Percentiles rank a stretch among this genome's conserved stretches.
These are phyloP conservation scores for Didymella arachidicola DNA, from an alignment of 2,329 filamentous ascomycete species.

Conservation along the genomic window DNA sequence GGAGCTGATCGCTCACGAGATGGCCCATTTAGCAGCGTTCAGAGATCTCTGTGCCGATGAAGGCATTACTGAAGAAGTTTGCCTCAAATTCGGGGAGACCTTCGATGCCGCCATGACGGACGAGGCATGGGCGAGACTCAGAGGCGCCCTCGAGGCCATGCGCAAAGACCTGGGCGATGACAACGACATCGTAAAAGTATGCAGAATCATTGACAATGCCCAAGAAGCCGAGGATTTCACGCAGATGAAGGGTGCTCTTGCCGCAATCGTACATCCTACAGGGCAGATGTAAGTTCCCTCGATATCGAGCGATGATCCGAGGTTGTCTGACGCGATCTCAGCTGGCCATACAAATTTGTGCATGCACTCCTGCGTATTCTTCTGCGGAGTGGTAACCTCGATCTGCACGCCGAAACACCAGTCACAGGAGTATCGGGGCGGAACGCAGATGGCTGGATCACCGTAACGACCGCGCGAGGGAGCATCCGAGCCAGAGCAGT, in stretches of 20 bases:
- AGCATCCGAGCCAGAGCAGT: neutral
- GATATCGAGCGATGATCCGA: neutral
- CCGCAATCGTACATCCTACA: neutral
- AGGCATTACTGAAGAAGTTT: neutral
- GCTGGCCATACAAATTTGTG: neutral
- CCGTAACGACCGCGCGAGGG: neutral
- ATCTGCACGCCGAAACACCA: neutral
- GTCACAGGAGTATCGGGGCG: neutral
- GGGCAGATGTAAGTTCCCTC: neutral
- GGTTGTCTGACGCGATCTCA: neutral
- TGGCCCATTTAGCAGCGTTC: neutral
- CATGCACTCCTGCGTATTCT: neutral
- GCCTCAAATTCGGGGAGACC: neutral
- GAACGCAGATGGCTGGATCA: neutral
- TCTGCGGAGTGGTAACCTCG: neutral
- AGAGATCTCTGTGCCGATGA: neutral
- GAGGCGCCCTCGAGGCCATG: neutral
- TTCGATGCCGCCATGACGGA: neutral
- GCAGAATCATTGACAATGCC: neutral
- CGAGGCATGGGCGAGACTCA: neutral
- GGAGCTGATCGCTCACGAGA: neutral
- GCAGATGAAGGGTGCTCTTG: neutral
- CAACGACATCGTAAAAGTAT: neutral
- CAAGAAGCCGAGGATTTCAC: neutral
- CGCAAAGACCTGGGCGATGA: neutral